These are phyloP conservation scores for Lichtheimia hyalospora DNA, from an alignment of 371 early-diverging fungal species.

Conservation along the genomic window DNA sequence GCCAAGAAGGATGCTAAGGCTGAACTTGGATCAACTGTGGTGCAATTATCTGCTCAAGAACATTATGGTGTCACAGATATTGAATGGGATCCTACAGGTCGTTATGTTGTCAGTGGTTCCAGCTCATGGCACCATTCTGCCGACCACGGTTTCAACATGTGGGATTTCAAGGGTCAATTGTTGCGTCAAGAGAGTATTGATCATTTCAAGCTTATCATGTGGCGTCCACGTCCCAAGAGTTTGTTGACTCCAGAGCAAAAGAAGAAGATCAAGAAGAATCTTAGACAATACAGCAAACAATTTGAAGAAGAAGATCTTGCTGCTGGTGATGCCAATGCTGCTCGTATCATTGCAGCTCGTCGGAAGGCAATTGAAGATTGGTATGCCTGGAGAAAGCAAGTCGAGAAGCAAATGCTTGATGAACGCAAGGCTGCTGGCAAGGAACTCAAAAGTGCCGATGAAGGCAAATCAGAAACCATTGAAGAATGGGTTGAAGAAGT, in stretches of 20 bases:
- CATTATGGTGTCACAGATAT: slow-evolving; percentile 95
- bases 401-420: slow-evolving; percentile 57
- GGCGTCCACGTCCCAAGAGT: slow-evolving; percentile 94
- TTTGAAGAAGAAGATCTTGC: slow-evolving; percentile 91
- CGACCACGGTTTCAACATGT: slow-evolving; percentile 91
- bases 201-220: slow-evolving; percentile 89
- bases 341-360: slow-evolving; percentile 71
- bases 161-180: slow-evolving; percentile 90
- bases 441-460: slow-evolving; percentile 51
- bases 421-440: slow-evolving; percentile 66
- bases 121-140: slow-evolving; percentile 80
- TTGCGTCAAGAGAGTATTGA: slow-evolving; percentile 77
- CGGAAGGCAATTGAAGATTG: slow-evolving; percentile 78
- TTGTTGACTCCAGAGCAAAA: slow-evolving; percentile 81
- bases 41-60: slow-evolving; percentile 74
- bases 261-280: slow-evolving; percentile 86
- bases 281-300: slow-evolving; percentile 82
- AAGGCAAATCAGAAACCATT: slow-evolving; percentile 64
- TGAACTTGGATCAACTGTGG: slow-evolving; percentile 48
- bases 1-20: slow-evolving; percentile 51
- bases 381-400: slow-evolving; percentile 74
- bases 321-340: slow-evolving; percentile 67
- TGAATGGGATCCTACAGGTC: slow-evolving; percentile 98
- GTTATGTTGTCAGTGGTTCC: slow-evolving; percentile 87
- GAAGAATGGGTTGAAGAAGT: slow-evolving; percentile 88